Base-by-base conservation (phyloP, 2,329 filamentous ascomycete species). In the Escovopsis sp. region DNA sequence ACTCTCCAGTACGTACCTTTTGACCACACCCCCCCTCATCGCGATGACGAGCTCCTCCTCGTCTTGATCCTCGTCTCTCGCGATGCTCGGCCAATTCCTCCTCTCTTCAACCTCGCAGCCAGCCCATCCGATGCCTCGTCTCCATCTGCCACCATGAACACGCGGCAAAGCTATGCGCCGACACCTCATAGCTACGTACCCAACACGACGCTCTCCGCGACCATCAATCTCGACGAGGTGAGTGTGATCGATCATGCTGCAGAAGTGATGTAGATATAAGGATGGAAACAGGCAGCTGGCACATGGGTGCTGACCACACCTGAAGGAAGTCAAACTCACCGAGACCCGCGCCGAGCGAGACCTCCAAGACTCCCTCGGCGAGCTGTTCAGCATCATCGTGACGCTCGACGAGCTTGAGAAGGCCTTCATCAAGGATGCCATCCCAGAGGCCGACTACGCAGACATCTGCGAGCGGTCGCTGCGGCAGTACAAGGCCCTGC, bases 371-470 rank as follows among this genome's bases (percentile, higher is more conserved):
- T 96, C 91, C 1, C 76, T 98, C 12, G 91, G 89, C 42, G 91
- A 98, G 63, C 80, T 98, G 20, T 98, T 96, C 64, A 94, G 88
- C 64, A 96, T 98, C 50, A 89, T 98, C 32, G 76, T 95, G 47
- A 96, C 91, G 0, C 70, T 98, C 3, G 91, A 98, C 57, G 87
- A 93, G 48, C 74, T 98, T 2, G 91, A 98, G 56, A 94, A 93
- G 60, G 93, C 89, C 1, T 98, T 94, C 57, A 75, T 98, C 33
- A 93, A 94, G 57, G 91, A 98, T 68, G 89, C 87, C 16, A 81
- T 98, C 39, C 76, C 83, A 6, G 91, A 96, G 62, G 72, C 73
- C 40, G 89, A 95, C 54, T 98, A 98, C 61, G 94, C 88, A 1
- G 91, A 96, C 57, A 94, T 91, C 50, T 98, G 93, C 68, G 84